Conservation (phyloP, 805 yeast genomes). For the Metschnikowia noctiluminum region DNA sequence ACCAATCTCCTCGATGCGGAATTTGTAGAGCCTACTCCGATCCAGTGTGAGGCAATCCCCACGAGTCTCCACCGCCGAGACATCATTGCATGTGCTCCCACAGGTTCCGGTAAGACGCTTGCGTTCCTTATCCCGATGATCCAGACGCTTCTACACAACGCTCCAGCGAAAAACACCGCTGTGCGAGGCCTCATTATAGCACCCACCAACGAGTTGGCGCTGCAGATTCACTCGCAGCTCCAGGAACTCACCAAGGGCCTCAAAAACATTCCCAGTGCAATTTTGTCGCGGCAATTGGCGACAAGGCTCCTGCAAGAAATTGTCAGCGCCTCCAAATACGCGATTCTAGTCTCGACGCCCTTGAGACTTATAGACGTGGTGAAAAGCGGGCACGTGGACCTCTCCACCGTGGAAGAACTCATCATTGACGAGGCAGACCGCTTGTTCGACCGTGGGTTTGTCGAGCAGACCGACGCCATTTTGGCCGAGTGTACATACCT, state of each 20-base stretch:
- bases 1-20: slow-evolving; percentile 64
- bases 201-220: slow-evolving; percentile 93
- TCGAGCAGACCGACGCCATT: slow-evolving; percentile 87
- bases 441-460: slow-evolving; percentile 79
- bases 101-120: slow-evolving; percentile 96
- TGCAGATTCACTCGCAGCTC: slow-evolving; percentile 75
- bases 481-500: slow-evolving; percentile 54
- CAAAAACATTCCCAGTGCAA: slow-evolving; percentile 54
- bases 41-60: slow-evolving; percentile 90
- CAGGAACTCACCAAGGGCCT: slow-evolving; percentile 51
- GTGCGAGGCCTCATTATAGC: slow-evolving; percentile 77
- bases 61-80: slow-evolving; percentile 66
- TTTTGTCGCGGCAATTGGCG: slow-evolving; percentile 70
- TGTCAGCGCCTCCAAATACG: slow-evolving; percentile 61
- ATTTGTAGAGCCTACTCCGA: slow-evolving; percentile 85
- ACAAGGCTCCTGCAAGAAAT: slow-evolving; percentile 62
- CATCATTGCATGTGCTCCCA: slow-evolving; percentile 91
- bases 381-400: slow-evolving; percentile 54
- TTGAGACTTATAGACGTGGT: slow-evolving; percentile 79
- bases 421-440: slow-evolving; percentile 96
- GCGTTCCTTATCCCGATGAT: slow-evolving; percentile 84
- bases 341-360: slow-evolving; percentile 84
- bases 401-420: slow-evolving; percentile 66
- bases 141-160: slow-evolving; percentile 40
- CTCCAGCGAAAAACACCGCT: slow-evolving; percentile 39